Percentiles rank a stretch among this genome's conserved stretches.
These are phyloP conservation scores for Yamadazyma buinensis DNA, from an alignment of 1,139 yeast species.

Conservation along the genomic window DNA sequence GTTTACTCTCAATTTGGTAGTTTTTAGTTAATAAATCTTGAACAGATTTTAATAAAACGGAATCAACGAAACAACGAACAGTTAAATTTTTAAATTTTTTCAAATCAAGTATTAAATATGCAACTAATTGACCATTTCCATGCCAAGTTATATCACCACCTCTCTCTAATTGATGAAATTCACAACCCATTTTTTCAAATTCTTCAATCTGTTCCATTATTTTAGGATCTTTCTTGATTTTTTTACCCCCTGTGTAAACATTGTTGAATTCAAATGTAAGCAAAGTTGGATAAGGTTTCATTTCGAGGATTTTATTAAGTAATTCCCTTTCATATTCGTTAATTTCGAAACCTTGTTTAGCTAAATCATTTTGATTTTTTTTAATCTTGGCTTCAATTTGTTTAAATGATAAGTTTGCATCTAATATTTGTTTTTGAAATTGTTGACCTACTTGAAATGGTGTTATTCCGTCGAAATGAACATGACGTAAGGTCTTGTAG, in stretches of 20 bases:
- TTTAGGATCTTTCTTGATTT: slow-evolving; percentile 54
- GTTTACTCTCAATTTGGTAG: slow-evolving; percentile 40
- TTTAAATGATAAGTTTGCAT: slow-evolving; percentile 62
- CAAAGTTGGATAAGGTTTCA: slow-evolving; percentile 61
- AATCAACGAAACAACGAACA: slow-evolving; percentile 70
- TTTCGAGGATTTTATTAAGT: slow-evolving; percentile 39
- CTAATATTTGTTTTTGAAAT: slow-evolving; percentile 60
- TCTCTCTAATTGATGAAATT: slow-evolving; percentile 69
- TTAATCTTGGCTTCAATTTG: slow-evolving; percentile 47
- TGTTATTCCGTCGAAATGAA: slow-evolving; percentile 56
- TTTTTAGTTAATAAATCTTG: slow-evolving; percentile 47
- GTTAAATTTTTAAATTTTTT: slow-evolving; percentile 55
- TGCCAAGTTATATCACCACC: slow-evolving; percentile 99
- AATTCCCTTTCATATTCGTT: slow-evolving; percentile 46
- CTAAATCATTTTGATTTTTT: slow-evolving; percentile 33
- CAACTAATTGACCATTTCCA: slow-evolving; percentile 91
- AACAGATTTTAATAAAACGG: slow-evolving; percentile 62
- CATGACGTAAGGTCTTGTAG: slow-evolving; percentile 49
- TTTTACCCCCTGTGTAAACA: slow-evolving; percentile 85
- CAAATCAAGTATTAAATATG: slow-evolving; percentile 78
- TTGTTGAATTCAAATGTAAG: slow-evolving; percentile 80
- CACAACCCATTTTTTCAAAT: slow-evolving; percentile 38
- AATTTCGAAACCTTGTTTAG: slow-evolving; percentile 36
- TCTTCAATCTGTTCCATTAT: slow-evolving; percentile 30
- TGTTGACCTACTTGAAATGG: slow-evolving; percentile 56